These are phyloP conservation scores for Magnusiomyces tetraspermus DNA, from an alignment of 1,139 yeast genomes.

Conservation along the genomic window DNA sequence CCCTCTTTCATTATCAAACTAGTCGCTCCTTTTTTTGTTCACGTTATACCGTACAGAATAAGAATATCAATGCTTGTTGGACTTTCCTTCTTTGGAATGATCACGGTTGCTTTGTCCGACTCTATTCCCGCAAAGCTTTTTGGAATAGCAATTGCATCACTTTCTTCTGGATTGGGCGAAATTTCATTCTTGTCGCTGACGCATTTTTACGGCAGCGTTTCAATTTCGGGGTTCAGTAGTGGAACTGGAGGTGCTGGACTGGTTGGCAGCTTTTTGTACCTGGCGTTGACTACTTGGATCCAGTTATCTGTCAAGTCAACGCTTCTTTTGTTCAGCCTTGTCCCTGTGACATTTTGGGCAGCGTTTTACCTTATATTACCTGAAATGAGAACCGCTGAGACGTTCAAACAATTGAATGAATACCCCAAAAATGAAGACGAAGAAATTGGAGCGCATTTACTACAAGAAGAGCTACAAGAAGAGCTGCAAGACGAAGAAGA, in stretches of 20 bases:
- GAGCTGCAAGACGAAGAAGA: background rate
- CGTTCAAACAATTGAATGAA: background rate
- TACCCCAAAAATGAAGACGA: background rate
- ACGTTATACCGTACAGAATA: constrained; percentile 47
- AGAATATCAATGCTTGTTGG: constrained; percentile 38
- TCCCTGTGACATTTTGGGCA: constrained; percentile 40
- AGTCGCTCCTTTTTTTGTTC: constrained; percentile 71
- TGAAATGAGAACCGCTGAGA: background rate
- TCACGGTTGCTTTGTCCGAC: constrained; percentile 45
- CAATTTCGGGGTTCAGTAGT: constrained; percentile 80
- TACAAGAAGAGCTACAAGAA: background rate
- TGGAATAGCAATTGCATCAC: constrained; percentile 76
- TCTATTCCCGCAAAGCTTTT: constrained; percentile 37
- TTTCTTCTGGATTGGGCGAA: constrained; percentile 86
- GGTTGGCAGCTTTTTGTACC: constrained; percentile 56
- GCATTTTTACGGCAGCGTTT: constrained; percentile 43
- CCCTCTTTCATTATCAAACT: constrained; percentile 72
- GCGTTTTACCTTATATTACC: constrained; percentile 35
- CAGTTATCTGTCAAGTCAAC: constrained; percentile 39
- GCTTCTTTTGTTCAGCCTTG: constrained; percentile 39
- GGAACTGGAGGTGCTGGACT: constrained; percentile 97
- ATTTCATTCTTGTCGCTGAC: constrained; percentile 78
- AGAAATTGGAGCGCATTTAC: background rate
- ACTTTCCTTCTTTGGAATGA: constrained; percentile 69
- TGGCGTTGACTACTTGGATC: constrained; percentile 48